Evolutionary conservation across 306 rosid species (phyloP).

Genomic region (Purshia tridentata): DNA sequence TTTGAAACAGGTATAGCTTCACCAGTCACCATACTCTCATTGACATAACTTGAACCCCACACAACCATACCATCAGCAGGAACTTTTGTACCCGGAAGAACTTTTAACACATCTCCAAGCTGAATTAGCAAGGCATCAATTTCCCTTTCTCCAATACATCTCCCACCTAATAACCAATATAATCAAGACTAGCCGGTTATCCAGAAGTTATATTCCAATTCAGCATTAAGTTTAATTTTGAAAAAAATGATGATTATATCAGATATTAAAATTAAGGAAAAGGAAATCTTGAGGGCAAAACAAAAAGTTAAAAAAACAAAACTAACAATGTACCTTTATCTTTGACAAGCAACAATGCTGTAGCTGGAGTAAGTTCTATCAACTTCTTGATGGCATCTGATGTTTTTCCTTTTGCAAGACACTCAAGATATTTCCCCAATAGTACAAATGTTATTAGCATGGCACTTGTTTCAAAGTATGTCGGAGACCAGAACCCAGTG

Average conservation of each 20-base stretch:
- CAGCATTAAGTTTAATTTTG: background rate
- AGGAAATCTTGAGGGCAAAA: background rate
- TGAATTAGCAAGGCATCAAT: slow-evolving; percentile 87
- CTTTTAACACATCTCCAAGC: slow-evolving; percentile 83
- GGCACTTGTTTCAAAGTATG: slow-evolving; percentile 96
- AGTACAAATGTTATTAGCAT: slow-evolving; percentile 98
- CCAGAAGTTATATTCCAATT: slow-evolving; percentile 2
- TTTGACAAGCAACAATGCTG: slow-evolving; percentile 68
- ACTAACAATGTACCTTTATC: slow-evolving; percentile 63
- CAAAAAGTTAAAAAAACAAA: background rate
- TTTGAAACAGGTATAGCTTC: slow-evolving; percentile 78
- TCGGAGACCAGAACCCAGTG: slow-evolving; percentile 95
- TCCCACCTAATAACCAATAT: slow-evolving; percentile 55
- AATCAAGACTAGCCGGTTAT: slow-evolving; percentile 3
- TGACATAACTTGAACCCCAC: slow-evolving; percentile 91
- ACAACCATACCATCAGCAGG: slow-evolving; percentile 86
- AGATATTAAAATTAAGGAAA: background rate
- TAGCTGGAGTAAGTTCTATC: slow-evolving; percentile 90
- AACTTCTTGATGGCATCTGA: slow-evolving; percentile 98
- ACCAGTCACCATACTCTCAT: slow-evolving; percentile 98
- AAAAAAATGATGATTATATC: background rate
- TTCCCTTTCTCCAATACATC: slow-evolving; percentile 70
- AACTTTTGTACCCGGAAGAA: slow-evolving; percentile 89
- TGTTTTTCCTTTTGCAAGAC: slow-evolving; percentile 98
- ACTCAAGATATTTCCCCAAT: slow-evolving; percentile 94